Base-by-base conservation (phyloP, 2,329 filamentous ascomycete genomes). In the Colletotrichum australisinense region DNA sequence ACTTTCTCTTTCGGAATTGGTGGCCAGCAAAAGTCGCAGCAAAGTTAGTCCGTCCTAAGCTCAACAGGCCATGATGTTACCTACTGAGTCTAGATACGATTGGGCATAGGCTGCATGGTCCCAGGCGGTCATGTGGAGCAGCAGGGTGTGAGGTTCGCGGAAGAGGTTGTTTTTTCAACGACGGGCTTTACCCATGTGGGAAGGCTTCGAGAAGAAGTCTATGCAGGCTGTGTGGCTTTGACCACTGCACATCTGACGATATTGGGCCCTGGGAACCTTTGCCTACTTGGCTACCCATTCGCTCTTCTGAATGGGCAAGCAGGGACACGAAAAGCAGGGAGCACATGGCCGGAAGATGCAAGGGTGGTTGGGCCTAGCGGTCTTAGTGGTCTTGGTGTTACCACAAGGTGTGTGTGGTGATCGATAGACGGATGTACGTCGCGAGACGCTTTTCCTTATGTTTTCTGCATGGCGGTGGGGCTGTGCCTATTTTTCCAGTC, bases 161-260 rank as follows among this genome's bases (percentile, higher is more conserved):
- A 32, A 49, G 52, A 62, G 26, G 42, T 35, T 35, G 30, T 49
- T 26, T 26, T 53, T 55, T 11, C 30, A 60, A 53, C 62, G 59
- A 49, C 53, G 26, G 56, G 71, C 62, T 24, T 71, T 65, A 19
- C 71, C 62, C 7, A 22, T 66, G 46, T 46, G 2, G 71, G 71
- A 71, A 73, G 60, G 67, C 71, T 73, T 73, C 71, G 46, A 71
- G 71, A 73, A 66, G 67, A 22, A 16, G 59, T 73, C 71, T 38
- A 66, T 70, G 71, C 67, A 38, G 60, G 55, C 67, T 35, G 56
- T 63, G 67, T 70, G 71, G 71, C 71, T 71, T 71, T 71, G 71
- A 35, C 60, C 30, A 26, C 67, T 56, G 60, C 71, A 66, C 67
- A 57, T 57, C 71, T 70, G 67, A 70, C 22, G 53, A 66, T 69